These are phyloP conservation scores for Volvox carteri DNA, from an alignment of 163 green algal genomes.

Conservation along the genomic window DNA sequence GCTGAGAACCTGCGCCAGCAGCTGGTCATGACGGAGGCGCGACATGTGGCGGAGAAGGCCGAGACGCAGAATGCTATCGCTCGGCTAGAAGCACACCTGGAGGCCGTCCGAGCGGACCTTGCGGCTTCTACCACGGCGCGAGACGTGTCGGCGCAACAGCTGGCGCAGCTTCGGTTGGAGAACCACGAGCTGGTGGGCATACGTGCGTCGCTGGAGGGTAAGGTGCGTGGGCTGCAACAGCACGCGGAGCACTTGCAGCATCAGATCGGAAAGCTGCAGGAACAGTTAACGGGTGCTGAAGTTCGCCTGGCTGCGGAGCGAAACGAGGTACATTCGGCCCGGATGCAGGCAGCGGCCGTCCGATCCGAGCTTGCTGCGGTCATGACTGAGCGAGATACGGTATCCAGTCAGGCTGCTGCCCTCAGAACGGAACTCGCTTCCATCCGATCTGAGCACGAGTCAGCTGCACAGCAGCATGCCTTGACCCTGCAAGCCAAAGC, in stretches of 20 bases:
- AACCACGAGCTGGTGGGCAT: not conserved
- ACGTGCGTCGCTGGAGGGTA: not conserved
- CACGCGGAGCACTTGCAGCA: conserved; percentile 10
- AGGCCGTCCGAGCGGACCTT: not conserved
- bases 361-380: conserved; percentile 27
- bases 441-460: not conserved
- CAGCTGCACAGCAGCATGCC: not conserved
- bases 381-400: conserved; percentile 25
- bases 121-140: not conserved
- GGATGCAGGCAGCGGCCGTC: conserved; percentile 17
- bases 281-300: not conserved
- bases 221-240: not conserved
- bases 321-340: conserved; percentile 13
- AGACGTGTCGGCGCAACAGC: conserved; percentile 8
- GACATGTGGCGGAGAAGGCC: not conserved
- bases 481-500: not conserved
- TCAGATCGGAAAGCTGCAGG: conserved; percentile 5
- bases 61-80: not conserved
- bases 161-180: not conserved
- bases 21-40: not conserved
- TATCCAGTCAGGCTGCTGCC: not conserved
- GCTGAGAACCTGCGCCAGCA: conserved; percentile 31
- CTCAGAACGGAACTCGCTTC: conserved; percentile 17
- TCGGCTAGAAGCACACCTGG: conserved; percentile 4
- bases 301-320: conserved; percentile 12